Evolutionary conservation across 176 grass and related monocot species (phyloP), one percentile per base, ranked within the genome.

Genomic region (Musa acuminata): DNA sequence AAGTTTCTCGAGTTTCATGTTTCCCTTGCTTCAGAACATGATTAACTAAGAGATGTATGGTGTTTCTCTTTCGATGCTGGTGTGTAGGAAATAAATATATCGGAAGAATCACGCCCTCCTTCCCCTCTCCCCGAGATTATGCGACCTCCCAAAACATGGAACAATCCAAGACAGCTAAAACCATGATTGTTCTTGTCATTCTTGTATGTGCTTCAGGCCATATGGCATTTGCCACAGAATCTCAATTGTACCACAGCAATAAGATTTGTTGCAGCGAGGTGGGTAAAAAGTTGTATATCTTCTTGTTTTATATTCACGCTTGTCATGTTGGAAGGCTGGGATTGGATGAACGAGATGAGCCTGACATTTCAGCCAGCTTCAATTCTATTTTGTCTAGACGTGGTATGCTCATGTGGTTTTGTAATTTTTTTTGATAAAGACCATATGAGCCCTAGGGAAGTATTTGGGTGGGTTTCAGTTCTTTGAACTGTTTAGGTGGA

Each of bases 371-470:
- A 27, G 49, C 78, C 79, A 87, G 80, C 78, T 82, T 81, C 82
- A 85, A 69, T 75, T 88, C 82, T 85, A 80, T 77, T 21, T 67
- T 80, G 86, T 16, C 71, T 99, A 82, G 77, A 24, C 6, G 53
- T 20, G 27, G 51, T 86, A 78, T 87, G 88, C 88, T 99, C 96
- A 84, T 91, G 78, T 97, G 96, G 88, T 99, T 85, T 86, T 95
- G 88, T 99, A 99, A 99, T 94, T 99, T 99, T 94, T 91, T 84
- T 81, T 88, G 35, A 43, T 87, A 77, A 95, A 89, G 80, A 80
- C 86, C 91, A 91, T 83, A 83, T 89, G 96, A 91, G 88, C 81
- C 85, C 75, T 79, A 53, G 57, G 57, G 14, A 35, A 69, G 22
- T 29, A 21, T 58, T n/a, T 87, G 72, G 86, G 86, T 79, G 85